phyloP scores from a whole-genome alignment of 192 early-diverging fungal species.

The Umbelopsis sp. region DNA sequence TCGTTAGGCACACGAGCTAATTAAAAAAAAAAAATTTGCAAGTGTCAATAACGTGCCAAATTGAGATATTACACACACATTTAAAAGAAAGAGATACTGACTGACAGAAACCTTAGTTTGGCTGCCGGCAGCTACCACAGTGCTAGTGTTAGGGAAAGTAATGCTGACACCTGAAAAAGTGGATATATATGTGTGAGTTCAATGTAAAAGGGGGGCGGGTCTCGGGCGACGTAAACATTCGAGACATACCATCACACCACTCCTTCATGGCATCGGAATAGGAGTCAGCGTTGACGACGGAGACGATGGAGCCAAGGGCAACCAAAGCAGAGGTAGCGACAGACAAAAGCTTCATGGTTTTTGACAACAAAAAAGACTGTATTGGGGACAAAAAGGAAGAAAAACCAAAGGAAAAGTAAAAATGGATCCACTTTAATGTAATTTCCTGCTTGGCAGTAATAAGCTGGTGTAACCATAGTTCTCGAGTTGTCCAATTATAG shows the following conservation, averaged over 20 bases:
- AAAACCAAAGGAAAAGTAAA: conserved; percentile 12
- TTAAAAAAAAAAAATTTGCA: background rate
- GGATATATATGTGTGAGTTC: background rate
- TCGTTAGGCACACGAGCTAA: conserved; percentile 25
- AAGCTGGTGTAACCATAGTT: conserved; percentile 22
- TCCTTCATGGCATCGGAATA: conserved; percentile 38
- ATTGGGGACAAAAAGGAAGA: background rate
- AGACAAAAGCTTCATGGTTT: conserved; percentile 36
- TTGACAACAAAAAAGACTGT: background rate
- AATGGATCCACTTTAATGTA: background rate
- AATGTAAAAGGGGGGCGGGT: background rate
- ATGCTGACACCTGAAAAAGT: conserved; percentile 21
- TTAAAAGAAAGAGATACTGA: conserved; percentile 17
- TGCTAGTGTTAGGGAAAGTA: conserved; percentile 12
- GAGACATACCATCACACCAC: conserved; percentile 32
- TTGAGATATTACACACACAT: background rate
- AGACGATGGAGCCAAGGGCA: conserved; percentile 18
- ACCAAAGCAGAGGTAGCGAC: conserved; percentile 31
- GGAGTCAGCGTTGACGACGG: conserved; percentile 26
- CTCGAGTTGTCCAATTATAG: conserved; percentile 23
- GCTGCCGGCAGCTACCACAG: conserved; percentile 23
- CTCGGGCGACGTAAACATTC: background rate
- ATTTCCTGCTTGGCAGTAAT: conserved; percentile 16
- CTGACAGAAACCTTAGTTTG: conserved; percentile 31
- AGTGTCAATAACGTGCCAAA: background rate